These are phyloP conservation scores for Ophiostoma sp. DNA, from an alignment of 2,329 filamentous ascomycete genomes.

Conservation along the genomic window DNA sequence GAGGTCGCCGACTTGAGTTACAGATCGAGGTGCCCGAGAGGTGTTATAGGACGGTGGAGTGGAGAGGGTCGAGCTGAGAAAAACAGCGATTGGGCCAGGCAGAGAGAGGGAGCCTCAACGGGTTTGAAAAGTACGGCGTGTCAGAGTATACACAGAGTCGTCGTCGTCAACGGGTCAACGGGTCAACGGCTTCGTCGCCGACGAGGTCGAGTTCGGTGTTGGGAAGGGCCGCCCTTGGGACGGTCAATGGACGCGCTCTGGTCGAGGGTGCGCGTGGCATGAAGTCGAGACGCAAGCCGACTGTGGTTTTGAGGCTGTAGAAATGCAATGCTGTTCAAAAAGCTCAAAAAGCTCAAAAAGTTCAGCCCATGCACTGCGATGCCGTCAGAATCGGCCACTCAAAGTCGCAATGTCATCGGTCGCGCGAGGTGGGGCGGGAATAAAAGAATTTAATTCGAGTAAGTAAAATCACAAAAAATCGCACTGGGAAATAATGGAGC, in stretches of 20 bases:
- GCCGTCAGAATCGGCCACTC: not conserved
- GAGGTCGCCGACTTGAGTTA: slow-evolving; percentile 6
- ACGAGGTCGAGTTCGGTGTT: slow-evolving; percentile 3
- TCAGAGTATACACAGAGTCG: not conserved
- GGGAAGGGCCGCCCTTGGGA: slow-evolving; percentile 8
- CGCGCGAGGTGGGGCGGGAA: slow-evolving; percentile 14
- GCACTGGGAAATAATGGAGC: slow-evolving; percentile 14
- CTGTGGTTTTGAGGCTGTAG: not conserved
- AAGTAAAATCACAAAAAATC: slow-evolving; percentile 13
- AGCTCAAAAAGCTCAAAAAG: not conserved
- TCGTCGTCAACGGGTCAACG: not conserved
- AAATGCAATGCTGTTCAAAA: not conserved
- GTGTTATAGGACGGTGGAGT: slow-evolving; percentile 6
- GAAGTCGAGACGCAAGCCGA: not conserved
- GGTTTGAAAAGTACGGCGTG: not conserved
- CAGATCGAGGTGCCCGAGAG: not conserved
- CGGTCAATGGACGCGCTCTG: slow-evolving; percentile 9
- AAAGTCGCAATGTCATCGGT: slow-evolving; percentile 10
- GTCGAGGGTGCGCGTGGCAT: not conserved
- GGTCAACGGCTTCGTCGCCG: not conserved
- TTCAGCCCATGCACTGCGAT: not conserved
- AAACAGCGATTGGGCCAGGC: not conserved
- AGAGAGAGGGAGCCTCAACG: not conserved
- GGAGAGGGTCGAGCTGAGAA: slow-evolving; percentile 7
- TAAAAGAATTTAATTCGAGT: slow-evolving; percentile 9